Conservation (phyloP, 371 early-diverging fungal species). For the Lichtheimia corymbifera region DNA sequence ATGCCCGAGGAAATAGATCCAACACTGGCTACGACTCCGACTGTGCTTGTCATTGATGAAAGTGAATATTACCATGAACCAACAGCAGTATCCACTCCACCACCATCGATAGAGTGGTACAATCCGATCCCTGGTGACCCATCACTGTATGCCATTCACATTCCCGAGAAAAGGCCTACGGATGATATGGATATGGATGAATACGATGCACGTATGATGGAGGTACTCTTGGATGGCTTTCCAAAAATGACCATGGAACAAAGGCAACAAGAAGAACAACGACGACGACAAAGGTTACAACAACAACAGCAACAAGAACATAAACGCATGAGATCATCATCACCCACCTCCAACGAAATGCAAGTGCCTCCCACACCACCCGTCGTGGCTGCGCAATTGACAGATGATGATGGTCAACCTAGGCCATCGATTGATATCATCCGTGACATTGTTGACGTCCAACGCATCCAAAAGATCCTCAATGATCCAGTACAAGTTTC, state of each 20-base stretch:
- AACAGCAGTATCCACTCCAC: background rate
- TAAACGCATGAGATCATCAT: constrained; percentile 1
- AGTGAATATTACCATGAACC: constrained; percentile 1
- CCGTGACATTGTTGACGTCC: no score
- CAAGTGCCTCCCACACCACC: background rate
- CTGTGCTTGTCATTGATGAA: background rate
- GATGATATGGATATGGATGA: constrained; percentile 4
- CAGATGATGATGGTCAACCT: no score
- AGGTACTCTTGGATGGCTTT: constrained; percentile 1
- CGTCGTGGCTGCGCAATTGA: no score
- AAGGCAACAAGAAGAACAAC: background rate
- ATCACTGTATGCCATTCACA: background rate
- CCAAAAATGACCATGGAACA: background rate
- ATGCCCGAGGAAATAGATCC: background rate
- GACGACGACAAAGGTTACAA: background rate
- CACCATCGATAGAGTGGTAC: background rate
- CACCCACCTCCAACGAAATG: background rate
- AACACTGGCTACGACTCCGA: background rate
- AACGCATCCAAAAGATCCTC: constrained; percentile 1
- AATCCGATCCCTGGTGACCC: background rate
- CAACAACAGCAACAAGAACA: background rate
- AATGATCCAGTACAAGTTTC: constrained; percentile 9
- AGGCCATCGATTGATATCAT: no score
- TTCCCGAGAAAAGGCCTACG: background rate
- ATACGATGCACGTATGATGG: constrained; percentile 3